These are phyloP conservation scores for Protomyces lactucae-debilis DNA, from an alignment of 1,139 yeast genomes.

Conservation along the genomic window DNA sequence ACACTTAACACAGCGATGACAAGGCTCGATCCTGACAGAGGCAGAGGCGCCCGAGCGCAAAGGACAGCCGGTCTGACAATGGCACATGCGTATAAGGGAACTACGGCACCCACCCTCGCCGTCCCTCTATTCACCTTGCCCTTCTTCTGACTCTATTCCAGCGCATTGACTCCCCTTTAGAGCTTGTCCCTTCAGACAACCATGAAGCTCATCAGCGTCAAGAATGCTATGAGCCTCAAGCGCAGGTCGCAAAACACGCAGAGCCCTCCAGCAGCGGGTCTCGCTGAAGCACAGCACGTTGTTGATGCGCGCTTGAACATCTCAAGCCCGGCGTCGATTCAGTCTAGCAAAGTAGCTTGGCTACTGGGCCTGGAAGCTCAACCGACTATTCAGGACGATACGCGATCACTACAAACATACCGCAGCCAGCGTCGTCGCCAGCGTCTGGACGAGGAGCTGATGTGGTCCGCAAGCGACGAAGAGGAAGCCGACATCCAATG, in stretches of 20 bases:
- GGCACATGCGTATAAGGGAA: not conserved
- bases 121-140: not conserved
- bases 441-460: not conserved
- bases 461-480: not conserved
- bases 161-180: not conserved
- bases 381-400: not conserved
- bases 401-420: not conserved
- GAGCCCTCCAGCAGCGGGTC: not conserved
- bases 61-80: too few relatives aligned
- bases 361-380: not conserved
- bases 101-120: not conserved
- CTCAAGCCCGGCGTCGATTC: not conserved
- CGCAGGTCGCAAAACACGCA: not conserved
- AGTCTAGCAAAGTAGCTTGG: not conserved
- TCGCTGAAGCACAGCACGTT: not conserved
- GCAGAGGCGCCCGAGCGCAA: too few relatives aligned
- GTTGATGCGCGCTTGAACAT: not conserved
- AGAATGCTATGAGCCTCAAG: not conserved
- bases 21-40: too few relatives aligned
- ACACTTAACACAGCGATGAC: too few relatives aligned
- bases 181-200: not conserved
- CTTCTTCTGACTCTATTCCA: not conserved
- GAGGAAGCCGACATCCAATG: not conserved
- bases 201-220: not conserved
- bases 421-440: not conserved